A percentile compares a stretch with the other conserved stretches of the same genome.
Conservation (phyloP, 2,329 filamentous ascomycete genomes). For the Verticillium nonalfalfae region DNA sequence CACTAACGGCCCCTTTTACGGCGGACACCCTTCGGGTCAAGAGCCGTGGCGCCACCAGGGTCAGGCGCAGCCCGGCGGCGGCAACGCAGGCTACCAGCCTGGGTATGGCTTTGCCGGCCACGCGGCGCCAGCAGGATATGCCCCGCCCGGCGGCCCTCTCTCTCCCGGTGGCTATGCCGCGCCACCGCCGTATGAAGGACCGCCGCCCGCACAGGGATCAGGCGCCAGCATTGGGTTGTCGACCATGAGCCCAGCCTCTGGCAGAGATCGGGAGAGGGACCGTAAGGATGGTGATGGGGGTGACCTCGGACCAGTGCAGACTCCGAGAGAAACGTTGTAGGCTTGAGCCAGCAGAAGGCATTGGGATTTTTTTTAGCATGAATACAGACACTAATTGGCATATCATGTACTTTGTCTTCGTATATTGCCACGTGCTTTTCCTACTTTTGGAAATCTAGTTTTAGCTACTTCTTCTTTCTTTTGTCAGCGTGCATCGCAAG, state of each 20-base stretch:
- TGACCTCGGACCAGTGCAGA: conserved; percentile 8
- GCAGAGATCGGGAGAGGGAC: neutral
- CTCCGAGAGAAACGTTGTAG: conserved; percentile 10
- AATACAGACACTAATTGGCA: no score
- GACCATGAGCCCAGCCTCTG: neutral
- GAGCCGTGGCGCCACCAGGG: conserved; percentile 9
- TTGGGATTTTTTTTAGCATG: no score
- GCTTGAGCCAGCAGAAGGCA: no score
- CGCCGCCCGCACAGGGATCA: conserved; percentile 3
- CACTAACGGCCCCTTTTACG: neutral
- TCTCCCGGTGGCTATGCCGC: conserved; percentile 5
- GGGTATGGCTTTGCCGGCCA: neutral
- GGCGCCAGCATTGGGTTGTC: conserved; percentile 5
- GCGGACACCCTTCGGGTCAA: conserved; percentile 5
- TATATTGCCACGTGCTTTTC: no score
- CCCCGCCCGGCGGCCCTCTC: neutral
- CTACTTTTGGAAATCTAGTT: no score
- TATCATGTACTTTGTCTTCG: no score
- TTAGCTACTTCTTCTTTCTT: no score
- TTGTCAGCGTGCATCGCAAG: no score
- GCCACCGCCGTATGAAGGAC: neutral
- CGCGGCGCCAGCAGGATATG: conserved; percentile 3
- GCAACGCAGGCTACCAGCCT: neutral
- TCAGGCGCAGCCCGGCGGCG: conserved; percentile 1
- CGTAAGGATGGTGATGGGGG: conserved; percentile 2